phyloP scores from a whole-genome alignment of 257 asterid species.

The Nicotiana otophora region DNA sequence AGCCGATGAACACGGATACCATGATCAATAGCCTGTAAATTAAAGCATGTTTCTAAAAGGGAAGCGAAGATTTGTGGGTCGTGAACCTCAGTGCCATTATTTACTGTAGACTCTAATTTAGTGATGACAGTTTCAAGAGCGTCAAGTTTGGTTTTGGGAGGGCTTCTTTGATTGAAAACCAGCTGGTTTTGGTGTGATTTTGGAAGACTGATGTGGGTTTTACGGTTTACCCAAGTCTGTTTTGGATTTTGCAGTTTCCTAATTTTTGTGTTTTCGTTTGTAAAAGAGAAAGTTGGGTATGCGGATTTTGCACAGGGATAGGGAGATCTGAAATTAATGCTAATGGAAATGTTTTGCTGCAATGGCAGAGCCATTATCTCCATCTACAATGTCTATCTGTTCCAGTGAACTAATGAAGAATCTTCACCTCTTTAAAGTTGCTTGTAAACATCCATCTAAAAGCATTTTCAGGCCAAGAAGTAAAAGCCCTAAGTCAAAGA shows the following conservation, averaged over 20 bases:
- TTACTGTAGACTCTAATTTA: constrained; percentile 41
- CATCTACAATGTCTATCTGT: not conserved
- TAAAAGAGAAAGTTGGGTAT: not conserved
- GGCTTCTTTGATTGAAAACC: constrained; percentile 23
- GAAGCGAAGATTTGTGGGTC: constrained; percentile 73
- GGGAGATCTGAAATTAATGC: not conserved
- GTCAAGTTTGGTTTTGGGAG: constrained; percentile 41
- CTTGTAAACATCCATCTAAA: no score
- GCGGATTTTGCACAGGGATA: not conserved
- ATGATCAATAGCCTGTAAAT: constrained; percentile 45
- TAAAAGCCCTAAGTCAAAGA: no score
- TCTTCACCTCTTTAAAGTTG: not conserved
- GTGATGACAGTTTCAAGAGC: constrained; percentile 59
- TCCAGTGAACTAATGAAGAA: not conserved
- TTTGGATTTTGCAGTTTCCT: constrained; percentile 10
- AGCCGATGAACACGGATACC: constrained; percentile 43
- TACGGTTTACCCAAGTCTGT: constrained; percentile 15
- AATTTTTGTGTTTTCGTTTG: constrained; percentile 23
- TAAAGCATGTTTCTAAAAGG: constrained; percentile 69
- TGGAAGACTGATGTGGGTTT: constrained; percentile 29
- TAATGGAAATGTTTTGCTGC: not conserved
- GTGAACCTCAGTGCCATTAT: constrained; percentile 44
- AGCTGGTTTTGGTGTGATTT: constrained; percentile 58
- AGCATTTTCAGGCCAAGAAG: no score
- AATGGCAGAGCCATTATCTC: not conserved